Evolutionary conservation across 1,139 yeast genomes (phyloP).

Genomic region (Pneumocystis canis): DNA sequence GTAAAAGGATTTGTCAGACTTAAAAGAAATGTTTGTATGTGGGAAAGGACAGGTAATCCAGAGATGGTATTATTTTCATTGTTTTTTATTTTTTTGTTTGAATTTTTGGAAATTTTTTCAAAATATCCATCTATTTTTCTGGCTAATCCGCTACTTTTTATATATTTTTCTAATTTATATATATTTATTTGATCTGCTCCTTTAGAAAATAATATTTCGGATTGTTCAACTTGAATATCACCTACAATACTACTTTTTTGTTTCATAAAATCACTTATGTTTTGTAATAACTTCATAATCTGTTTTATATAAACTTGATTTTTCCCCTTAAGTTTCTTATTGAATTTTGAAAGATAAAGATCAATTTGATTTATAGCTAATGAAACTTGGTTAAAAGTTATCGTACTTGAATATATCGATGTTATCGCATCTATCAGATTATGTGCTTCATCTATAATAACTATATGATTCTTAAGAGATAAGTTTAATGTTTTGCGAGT

Average conservation of each 20-base stretch:
- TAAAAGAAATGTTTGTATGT: slow-evolving; percentile 48
- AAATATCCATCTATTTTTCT: slow-evolving; percentile 63
- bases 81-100: slow-evolving; percentile 13
- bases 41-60: slow-evolving; percentile 45
- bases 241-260: slow-evolving; percentile 27
- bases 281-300: slow-evolving; percentile 41
- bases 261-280: slow-evolving; percentile 33
- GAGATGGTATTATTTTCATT: not conserved
- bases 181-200: slow-evolving; percentile 55
- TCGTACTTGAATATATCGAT: slow-evolving; percentile 48
- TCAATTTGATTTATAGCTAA: slow-evolving; percentile 28
- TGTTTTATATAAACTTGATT: slow-evolving; percentile 60
- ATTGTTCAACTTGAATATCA: slow-evolving; percentile 40
- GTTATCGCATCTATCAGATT: slow-evolving; percentile 67
- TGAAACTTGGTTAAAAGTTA: slow-evolving; percentile 38
- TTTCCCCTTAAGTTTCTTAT: slow-evolving; percentile 50
- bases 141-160: slow-evolving; percentile 59
- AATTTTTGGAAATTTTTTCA: slow-evolving; percentile 27
- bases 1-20: slow-evolving; percentile 58
- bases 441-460: slow-evolving; percentile 88
- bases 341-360: slow-evolving; percentile 44
- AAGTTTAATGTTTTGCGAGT: slow-evolving; percentile 50
- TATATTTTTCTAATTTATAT: slow-evolving; percentile 49
- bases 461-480: slow-evolving; percentile 46
- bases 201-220: slow-evolving; percentile 30